Evolutionary conservation across 306 rosid species (phyloP).

Genomic region (Sechiopsis laciniata): DNA sequence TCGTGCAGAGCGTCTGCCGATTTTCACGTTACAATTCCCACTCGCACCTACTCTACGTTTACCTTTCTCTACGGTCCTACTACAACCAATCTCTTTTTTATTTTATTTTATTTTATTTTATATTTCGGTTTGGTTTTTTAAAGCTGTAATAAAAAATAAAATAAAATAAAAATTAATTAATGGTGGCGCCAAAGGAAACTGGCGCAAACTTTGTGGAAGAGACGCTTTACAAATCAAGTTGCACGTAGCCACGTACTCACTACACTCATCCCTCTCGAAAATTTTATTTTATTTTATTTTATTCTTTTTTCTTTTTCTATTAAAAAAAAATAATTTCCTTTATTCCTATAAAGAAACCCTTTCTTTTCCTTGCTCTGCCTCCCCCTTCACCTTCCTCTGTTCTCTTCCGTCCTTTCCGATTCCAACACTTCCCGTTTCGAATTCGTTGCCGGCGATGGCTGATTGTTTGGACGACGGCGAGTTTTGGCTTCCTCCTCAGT

Average conservation of each 20-base stretch:
- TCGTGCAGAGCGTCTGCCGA: neutral
- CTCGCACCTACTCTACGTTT: neutral
- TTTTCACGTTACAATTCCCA: neutral
- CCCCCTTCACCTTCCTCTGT: neutral
- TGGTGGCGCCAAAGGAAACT: conserved; percentile 15
- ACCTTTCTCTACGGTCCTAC: neutral
- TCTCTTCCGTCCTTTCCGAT: neutral
- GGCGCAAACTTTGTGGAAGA: conserved; percentile 16
- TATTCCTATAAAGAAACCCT: conserved; percentile 9
- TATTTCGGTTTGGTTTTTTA: no score
- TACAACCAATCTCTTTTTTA: neutral
- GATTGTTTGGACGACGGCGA: conserved; percentile 53
- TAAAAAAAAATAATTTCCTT: neutral
- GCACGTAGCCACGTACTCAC: conserved; percentile 20
- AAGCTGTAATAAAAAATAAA: neutral
- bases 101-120: neutral
- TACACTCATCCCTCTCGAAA: neutral
- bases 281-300: neutral
- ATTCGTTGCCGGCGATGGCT: conserved; percentile 23
- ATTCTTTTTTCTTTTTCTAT: neutral
- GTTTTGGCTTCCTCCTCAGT: conserved; percentile 78
- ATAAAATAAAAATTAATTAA: neutral
- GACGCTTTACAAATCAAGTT: conserved; percentile 13
- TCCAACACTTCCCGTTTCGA: neutral
- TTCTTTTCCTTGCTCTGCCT: neutral